Evolutionary conservation across 2,329 filamentous ascomycete species (phyloP).

Genomic region (Lithohypha guttulata): DNA sequence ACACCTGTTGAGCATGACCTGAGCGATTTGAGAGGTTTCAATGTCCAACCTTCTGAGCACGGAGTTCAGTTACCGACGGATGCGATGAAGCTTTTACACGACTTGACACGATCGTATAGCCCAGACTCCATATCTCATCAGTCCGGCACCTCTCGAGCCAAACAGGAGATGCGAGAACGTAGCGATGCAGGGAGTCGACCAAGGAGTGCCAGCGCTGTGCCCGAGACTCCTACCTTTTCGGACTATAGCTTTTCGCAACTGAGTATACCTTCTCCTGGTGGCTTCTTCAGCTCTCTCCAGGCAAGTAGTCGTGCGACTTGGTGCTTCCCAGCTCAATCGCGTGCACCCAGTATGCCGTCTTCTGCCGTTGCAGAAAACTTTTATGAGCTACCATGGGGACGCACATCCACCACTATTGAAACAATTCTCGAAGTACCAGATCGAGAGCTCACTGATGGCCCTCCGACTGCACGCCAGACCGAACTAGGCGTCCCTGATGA

Average conservation of each 20-base stretch:
- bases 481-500: constrained; percentile 14
- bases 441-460: constrained; percentile 44
- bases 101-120: constrained; percentile 50
- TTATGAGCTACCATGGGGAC: constrained; percentile 68
- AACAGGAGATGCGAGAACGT: constrained; percentile 49
- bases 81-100: constrained; percentile 69
- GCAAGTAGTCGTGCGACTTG: constrained; percentile 69
- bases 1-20: constrained; percentile 19
- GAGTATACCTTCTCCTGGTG: constrained; percentile 82
- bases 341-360: constrained; percentile 51
- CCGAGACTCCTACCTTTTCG: constrained; percentile 43
- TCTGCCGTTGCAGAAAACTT: constrained; percentile 89
- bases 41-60: constrained; percentile 27
- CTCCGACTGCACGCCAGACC: constrained; percentile 49
- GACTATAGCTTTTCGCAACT: constrained; percentile 65
- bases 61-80: constrained; percentile 67
- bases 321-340: constrained; percentile 39
- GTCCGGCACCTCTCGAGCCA: constrained; percentile 23
- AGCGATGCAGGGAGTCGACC: constrained; percentile 41
- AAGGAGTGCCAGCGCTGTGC: constrained; percentile 33
- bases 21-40: constrained; percentile 9
- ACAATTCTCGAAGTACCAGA: constrained; percentile 52
- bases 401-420: constrained; percentile 45
- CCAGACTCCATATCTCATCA: constrained; percentile 30
- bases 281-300: constrained; percentile 80